Base-by-base conservation (phyloP, 2,329 filamentous ascomycete species). In the Verticillium dahliae region DNA sequence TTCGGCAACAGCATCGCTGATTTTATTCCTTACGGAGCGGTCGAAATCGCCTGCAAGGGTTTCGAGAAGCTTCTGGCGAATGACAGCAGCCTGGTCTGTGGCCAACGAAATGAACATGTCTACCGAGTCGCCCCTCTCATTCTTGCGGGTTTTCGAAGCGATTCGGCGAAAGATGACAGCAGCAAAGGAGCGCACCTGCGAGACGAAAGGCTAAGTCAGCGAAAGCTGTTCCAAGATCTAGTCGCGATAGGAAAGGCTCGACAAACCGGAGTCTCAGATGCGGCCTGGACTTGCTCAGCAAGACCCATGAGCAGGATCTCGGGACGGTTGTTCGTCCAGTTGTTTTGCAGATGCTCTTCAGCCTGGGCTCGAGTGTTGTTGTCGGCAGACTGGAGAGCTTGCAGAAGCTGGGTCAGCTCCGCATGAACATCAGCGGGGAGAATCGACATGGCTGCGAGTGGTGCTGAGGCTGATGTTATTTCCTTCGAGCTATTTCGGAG, bases 1-100 rank as follows among this genome's bases (percentile, higher is more conserved):
- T 77, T 99, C 95, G 31, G 95, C 95, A 65, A 98, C 90, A n/a
- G 94, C 92, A 77, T 99, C 95, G 69, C 93, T 95, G 72, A 98
- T 90, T 77, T 99, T 99, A 79, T 97, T 95, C 70, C 95, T 85
- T 56, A 97, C 90, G 45, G 85, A 81, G 64, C 87, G 84, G 65
- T 90, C 85, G 27, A 85, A 80, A 78, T 98, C 95, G 64, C 80
- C 81, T 62, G 86, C 86, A 60, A 97, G 81, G 59, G 86, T 87
- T 70, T 93, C 85, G 52, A 98, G 83, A 62, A 98, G 81, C 75
- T 94, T 97, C 70, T 90, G 84, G 68, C 92, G 87, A 70, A 98
- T 96, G 57, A 86, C 88, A 58, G 86, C 80, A 66, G 90, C 88
- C 73, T 95, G 89, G 39, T 91, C 87, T 62, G 84, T 80, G 66